Conservation (phyloP, 176 grass and related monocot species). For the Areca catechu region DNA sequence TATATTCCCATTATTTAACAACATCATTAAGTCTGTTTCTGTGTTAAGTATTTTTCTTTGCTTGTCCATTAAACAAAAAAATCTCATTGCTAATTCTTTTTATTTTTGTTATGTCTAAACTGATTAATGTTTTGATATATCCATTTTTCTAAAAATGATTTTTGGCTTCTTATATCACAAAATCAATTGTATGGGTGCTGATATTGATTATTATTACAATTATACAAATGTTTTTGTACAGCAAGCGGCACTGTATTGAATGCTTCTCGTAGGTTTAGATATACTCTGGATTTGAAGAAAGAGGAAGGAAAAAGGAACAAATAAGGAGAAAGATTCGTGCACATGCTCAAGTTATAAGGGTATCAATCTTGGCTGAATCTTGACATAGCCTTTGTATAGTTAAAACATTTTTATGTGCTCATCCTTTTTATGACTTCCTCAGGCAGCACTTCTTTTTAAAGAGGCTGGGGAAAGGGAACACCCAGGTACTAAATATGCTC, state of each 20-base stretch:
- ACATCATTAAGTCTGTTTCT: too few species aligned
- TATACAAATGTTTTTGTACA: slow-evolving; percentile 23
- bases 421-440: slow-evolving; percentile 18
- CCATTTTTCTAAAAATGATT: too few species aligned
- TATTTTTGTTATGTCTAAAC: too few species aligned
- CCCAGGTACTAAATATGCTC: slow-evolving; percentile 19
- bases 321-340: slow-evolving; percentile 70
- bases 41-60: too few species aligned
- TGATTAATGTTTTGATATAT: too few species aligned
- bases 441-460: slow-evolving; percentile 83
- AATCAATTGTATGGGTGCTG: too few species aligned
- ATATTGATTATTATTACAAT: background rate
- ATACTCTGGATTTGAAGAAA: slow-evolving; percentile 88
- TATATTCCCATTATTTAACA: too few species aligned
- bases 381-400: background rate
- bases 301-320: slow-evolving; percentile 59
- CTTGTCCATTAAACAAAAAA: too few species aligned
- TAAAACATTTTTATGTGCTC: slow-evolving; percentile 1
- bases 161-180: too few species aligned
- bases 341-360: slow-evolving; percentile 76
- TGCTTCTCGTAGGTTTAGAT: slow-evolving; percentile 86
- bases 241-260: slow-evolving; percentile 80
- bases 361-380: slow-evolving; percentile 16
- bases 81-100: too few species aligned
- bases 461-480: slow-evolving; percentile 46